Evolutionary conservation across 345 rosid genomes (phyloP).

Genomic region (Bretschneidera sinensis): DNA sequence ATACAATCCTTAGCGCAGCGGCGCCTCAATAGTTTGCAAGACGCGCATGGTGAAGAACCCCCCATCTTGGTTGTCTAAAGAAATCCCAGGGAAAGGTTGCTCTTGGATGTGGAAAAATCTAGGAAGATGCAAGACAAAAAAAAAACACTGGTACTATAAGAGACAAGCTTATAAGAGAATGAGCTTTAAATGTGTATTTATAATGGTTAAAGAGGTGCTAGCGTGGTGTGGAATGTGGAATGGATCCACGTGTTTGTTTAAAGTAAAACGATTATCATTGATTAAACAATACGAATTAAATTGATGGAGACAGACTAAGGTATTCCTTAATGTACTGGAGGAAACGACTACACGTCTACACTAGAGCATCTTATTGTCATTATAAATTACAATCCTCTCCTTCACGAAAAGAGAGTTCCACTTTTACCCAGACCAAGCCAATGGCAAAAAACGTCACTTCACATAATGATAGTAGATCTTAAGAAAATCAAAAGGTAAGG

Average conservation of each 20-base stretch:
- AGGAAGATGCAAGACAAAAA: not conserved
- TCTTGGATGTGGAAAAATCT: not conserved
- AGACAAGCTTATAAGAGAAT: conserved; percentile 32
- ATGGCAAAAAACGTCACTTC: conserved; percentile 17
- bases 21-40: conserved; percentile 73
- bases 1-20: conserved; percentile 81
- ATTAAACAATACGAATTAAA: not conserved
- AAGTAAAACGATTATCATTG: not conserved
- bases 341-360: not conserved
- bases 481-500: conserved; percentile 3
- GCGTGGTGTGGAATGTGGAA: conserved; percentile 18
- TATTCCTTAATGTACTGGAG: not conserved
- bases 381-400: conserved; percentile 10
- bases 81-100: not conserved
- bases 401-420: not conserved
- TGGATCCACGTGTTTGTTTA: conserved; percentile 23
- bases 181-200: conserved; percentile 35
- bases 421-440: too few relatives aligned
- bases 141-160: too few relatives aligned
- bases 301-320: not conserved
- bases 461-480: not conserved
- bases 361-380: too few relatives aligned
- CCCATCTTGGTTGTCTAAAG: conserved; percentile 25
- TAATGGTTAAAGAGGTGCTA: conserved; percentile 24
- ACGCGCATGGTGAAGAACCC: conserved; percentile 79